Evolutionary conservation across 139 green algal species (phyloP).

Genomic region (Volvox reticuliferus): DNA sequence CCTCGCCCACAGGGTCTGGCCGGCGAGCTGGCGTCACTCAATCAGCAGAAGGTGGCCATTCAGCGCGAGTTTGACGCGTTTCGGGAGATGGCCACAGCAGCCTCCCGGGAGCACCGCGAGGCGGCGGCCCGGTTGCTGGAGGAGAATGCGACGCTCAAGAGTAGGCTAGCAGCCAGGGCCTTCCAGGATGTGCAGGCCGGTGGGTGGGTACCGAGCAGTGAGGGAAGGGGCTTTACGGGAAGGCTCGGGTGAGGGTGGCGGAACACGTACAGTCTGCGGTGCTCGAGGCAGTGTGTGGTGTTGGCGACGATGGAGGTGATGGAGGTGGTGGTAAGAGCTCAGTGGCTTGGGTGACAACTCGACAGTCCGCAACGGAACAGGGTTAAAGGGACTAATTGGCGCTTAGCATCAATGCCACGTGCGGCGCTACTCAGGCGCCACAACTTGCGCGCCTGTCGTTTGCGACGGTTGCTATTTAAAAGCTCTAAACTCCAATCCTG

Average conservation of each 20-base stretch:
- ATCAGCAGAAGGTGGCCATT: conserved; percentile 65
- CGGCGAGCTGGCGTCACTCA: conserved; percentile 57
- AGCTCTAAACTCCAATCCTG: too few species aligned
- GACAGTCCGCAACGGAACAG: neutral
- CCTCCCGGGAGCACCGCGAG: conserved; percentile 53
- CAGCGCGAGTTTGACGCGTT: conserved; percentile 72
- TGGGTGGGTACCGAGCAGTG: neutral
- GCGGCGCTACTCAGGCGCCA: too few species aligned
- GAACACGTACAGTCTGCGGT: too few species aligned
- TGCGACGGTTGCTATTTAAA: too few species aligned
- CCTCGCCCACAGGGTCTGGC: conserved; percentile 43
- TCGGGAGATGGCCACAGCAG: conserved; percentile 40
- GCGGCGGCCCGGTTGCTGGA: conserved; percentile 57
- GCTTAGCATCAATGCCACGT: too few species aligned
- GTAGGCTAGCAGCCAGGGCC: conserved; percentile 49
- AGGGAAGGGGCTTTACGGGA: neutral
- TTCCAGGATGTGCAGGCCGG: conserved; percentile 41
- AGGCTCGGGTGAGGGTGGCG: too few species aligned
- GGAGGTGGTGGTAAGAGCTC: neutral
- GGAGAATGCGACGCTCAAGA: conserved; percentile 62
- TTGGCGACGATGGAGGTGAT: neutral
- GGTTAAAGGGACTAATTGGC: neutral
- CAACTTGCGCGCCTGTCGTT: too few species aligned
- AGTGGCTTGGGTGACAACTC: neutral
- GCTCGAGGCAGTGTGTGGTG: too few species aligned